Conservation (phyloP, 805 yeast genomes). For the Blastobotrys americana region DNA sequence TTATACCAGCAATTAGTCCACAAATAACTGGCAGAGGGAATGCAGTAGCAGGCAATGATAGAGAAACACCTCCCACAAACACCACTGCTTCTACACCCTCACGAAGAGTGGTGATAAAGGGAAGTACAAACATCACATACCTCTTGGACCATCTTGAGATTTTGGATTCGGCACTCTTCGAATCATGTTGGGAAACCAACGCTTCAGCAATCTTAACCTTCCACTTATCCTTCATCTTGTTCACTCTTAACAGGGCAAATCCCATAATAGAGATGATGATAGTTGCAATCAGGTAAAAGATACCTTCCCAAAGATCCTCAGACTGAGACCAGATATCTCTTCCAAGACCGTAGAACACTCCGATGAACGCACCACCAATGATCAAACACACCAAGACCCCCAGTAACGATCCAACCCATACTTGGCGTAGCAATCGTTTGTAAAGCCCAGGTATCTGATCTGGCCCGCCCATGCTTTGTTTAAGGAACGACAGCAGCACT, state of each 20-base stretch:
- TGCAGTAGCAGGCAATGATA: constrained; percentile 58
- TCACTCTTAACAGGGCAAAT: constrained; percentile 67
- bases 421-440: constrained; percentile 51
- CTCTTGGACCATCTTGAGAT: constrained; percentile 30
- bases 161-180: constrained; percentile 11
- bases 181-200: neutral
- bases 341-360: constrained; percentile 67
- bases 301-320: constrained; percentile 86
- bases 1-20: constrained; percentile 53
- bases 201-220: constrained; percentile 46
- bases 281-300: constrained; percentile 69
- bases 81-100: constrained; percentile 92
- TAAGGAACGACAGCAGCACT: constrained; percentile 76
- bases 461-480: constrained; percentile 51
- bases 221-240: constrained; percentile 80
- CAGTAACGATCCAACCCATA: constrained; percentile 70
- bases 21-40: constrained; percentile 55
- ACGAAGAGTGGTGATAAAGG: constrained; percentile 77
- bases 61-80: constrained; percentile 81
- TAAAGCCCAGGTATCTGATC: constrained; percentile 28
- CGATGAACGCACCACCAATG: constrained; percentile 65
- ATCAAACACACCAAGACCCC: constrained; percentile 66
- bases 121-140: constrained; percentile 68
- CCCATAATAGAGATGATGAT: constrained; percentile 83
- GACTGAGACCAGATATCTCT: constrained; percentile 81